Percentiles rank a stretch among this genome's conserved stretches.
Evolutionary conservation across 768 basidiomycete genomes (phyloP).

Genomic region (Tulasnella sp.): DNA sequence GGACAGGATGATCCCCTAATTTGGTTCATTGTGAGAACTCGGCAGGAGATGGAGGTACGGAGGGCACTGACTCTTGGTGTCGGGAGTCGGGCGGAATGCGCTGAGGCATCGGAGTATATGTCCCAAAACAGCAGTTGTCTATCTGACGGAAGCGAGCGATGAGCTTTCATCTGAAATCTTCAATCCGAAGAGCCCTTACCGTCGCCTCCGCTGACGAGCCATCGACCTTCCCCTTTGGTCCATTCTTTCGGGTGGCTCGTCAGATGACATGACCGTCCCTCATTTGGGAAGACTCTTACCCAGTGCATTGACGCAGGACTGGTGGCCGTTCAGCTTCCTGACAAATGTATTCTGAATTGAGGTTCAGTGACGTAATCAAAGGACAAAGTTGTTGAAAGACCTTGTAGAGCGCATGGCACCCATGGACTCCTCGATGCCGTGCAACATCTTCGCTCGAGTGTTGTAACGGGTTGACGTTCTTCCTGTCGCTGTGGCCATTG

Average conservation of each 20-base stretch:
- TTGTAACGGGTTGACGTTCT: not conserved
- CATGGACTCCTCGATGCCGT: slow-evolving; percentile 10
- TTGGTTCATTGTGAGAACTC: not conserved
- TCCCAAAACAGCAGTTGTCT: slow-evolving; percentile 14
- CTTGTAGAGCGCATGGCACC: not conserved
- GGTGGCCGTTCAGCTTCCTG: slow-evolving; percentile 21
- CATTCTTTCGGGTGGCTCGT: not conserved
- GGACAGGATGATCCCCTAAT: slow-evolving; percentile 15
- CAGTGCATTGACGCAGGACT: slow-evolving; percentile 22
- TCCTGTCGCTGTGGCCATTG: not conserved
- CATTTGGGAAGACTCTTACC: not conserved
- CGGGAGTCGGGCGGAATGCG: not conserved
- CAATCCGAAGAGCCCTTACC: not conserved
- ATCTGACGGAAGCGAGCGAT: no score
- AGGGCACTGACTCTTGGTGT: slow-evolving; percentile 6
- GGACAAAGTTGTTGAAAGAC: not conserved
- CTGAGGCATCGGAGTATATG: slow-evolving; percentile 1
- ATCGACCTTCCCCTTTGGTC: slow-evolving; percentile 13
- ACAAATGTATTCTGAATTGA: not conserved
- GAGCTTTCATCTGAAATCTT: no score
- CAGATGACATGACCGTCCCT: not conserved
- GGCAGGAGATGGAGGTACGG: no score
- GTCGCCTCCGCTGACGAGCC: slow-evolving; percentile 18
- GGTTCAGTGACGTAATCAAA: not conserved
- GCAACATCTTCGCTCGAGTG: not conserved